Percentiles rank a stretch among this genome's conserved stretches.
phyloP scores from a whole-genome alignment of 2,329 filamentous ascomycete species.

The Canariomyces notabilis region DNA sequence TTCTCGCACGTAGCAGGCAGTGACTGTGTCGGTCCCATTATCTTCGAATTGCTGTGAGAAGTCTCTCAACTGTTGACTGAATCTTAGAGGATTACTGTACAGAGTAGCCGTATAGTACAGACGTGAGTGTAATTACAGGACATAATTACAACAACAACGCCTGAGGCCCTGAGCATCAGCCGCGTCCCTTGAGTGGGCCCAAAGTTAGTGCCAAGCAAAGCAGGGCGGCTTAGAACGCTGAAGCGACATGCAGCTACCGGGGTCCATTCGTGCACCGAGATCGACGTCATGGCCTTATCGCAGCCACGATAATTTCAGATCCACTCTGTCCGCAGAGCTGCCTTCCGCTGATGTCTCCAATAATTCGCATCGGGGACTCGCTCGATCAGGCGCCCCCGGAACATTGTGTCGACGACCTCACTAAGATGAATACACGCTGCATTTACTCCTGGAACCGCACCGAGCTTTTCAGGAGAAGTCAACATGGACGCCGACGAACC shows the following conservation, averaged over 20 bases:
- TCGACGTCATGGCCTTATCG: slow-evolving; percentile 17
- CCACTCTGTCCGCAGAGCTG: slow-evolving; percentile 5
- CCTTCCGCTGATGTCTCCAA: background rate
- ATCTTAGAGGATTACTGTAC: too few relatives aligned
- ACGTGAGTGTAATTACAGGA: too few relatives aligned
- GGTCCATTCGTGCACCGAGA: background rate
- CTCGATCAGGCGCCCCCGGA: too few relatives aligned
- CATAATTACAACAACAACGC: too few relatives aligned
- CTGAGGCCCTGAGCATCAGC: too few relatives aligned
- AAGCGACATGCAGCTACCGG: slow-evolving; percentile 7
- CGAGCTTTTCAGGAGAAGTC: slow-evolving; percentile 8
- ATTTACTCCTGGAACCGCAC: slow-evolving; percentile 4
- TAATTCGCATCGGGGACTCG: slow-evolving; percentile 4
- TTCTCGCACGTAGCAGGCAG: too few relatives aligned
- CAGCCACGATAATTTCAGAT: too few relatives aligned
- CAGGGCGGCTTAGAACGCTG: background rate
- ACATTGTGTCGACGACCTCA: too few relatives aligned
- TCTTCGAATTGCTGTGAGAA: too few relatives aligned
- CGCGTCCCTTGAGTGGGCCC: background rate
- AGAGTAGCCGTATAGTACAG: too few relatives aligned
- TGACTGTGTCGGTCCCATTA: too few relatives aligned
- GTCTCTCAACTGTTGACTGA: too few relatives aligned
- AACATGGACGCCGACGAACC: slow-evolving; percentile 6
- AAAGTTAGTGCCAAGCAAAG: slow-evolving; percentile 4
- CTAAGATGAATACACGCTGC: slow-evolving; percentile 13